A percentile compares a stretch with the other conserved stretches of the same genome.
These are phyloP conservation scores for Beta macrorhiza DNA, from an alignment of 179 eudicot genomes.

Conservation along the genomic window DNA sequence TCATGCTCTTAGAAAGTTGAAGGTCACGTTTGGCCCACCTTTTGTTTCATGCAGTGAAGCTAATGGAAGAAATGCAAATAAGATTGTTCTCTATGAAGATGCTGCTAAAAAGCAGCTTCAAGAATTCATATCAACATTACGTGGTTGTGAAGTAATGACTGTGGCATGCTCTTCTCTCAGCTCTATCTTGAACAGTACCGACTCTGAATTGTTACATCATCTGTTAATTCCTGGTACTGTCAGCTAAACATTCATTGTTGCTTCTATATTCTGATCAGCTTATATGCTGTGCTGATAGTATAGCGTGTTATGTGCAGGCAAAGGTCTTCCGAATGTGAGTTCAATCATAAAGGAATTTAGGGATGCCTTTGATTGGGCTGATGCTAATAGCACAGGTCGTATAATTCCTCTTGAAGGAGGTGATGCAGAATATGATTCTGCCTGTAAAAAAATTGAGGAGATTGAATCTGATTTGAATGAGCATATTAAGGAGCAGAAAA, in stretches of 20 bases:
- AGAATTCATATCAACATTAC: slow-evolving; percentile 79
- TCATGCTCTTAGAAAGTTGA: background rate
- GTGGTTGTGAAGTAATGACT: slow-evolving; percentile 81
- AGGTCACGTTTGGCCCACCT: slow-evolving; percentile 13
- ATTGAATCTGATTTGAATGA: slow-evolving; percentile 55
- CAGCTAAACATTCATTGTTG: slow-evolving; percentile 6
- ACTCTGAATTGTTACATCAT: slow-evolving; percentile 60
- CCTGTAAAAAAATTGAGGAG: slow-evolving; percentile 55
- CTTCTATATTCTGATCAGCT: background rate
- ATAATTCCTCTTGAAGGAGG: slow-evolving; percentile 80
- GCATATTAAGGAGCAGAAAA: slow-evolving; percentile 78
- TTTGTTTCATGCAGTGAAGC: slow-evolving; percentile 65
- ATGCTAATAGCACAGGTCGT: slow-evolving; percentile 89
- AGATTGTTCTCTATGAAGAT: slow-evolving; percentile 91
- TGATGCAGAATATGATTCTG: slow-evolving; percentile 77
- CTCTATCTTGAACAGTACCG: slow-evolving; percentile 53
- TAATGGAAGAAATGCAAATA: slow-evolving; percentile 85
- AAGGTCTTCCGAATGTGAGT: slow-evolving; percentile 68
- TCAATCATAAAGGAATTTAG: slow-evolving; percentile 63
- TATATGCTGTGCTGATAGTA: slow-evolving; percentile 28
- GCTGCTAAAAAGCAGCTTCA: slow-evolving; percentile 86
- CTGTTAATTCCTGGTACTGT: slow-evolving; percentile 71
- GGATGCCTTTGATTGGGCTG: slow-evolving; percentile 90
- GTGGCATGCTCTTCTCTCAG: slow-evolving; percentile 75
- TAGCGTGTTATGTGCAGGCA: slow-evolving; percentile 48